Percentiles rank a stretch among this genome's conserved stretches.
phyloP scores from a whole-genome alignment of 345 rosid genomes.

The Hypericum androsaemum region DNA sequence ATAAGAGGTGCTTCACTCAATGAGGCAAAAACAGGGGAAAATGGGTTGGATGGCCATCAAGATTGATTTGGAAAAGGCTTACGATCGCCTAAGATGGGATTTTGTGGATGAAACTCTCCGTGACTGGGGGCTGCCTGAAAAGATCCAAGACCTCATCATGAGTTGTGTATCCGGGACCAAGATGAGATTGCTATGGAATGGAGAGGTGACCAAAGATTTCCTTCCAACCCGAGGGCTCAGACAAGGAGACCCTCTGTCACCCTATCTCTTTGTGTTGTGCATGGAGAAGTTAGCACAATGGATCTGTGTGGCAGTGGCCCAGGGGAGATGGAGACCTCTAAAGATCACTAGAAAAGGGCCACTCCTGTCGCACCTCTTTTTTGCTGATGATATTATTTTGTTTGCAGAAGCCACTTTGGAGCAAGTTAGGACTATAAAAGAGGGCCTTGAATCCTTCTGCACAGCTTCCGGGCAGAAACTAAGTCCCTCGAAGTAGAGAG shows the following conservation, averaged over 20 bases:
- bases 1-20: background rate
- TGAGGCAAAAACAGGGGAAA: background rate
- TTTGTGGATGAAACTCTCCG: background rate
- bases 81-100: background rate
- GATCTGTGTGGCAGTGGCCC: background rate
- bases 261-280: no score
- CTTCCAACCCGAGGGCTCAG: no score
- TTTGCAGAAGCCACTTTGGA: background rate
- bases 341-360: background rate
- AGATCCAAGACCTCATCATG: background rate
- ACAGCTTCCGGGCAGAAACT: background rate
- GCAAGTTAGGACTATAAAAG: background rate
- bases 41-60: no score
- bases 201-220: no score
- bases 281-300: background rate
- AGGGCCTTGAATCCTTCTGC: background rate
- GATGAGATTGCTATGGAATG: background rate
- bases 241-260: no score
- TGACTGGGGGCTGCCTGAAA: background rate
- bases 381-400: background rate
- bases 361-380: background rate
- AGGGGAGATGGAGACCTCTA: background rate
- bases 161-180: background rate
- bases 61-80: background rate
- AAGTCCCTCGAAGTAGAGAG: background rate